Conservation (phyloP, 495 filamentous ascomycete species). For the Aspergillus indologenus region DNA sequence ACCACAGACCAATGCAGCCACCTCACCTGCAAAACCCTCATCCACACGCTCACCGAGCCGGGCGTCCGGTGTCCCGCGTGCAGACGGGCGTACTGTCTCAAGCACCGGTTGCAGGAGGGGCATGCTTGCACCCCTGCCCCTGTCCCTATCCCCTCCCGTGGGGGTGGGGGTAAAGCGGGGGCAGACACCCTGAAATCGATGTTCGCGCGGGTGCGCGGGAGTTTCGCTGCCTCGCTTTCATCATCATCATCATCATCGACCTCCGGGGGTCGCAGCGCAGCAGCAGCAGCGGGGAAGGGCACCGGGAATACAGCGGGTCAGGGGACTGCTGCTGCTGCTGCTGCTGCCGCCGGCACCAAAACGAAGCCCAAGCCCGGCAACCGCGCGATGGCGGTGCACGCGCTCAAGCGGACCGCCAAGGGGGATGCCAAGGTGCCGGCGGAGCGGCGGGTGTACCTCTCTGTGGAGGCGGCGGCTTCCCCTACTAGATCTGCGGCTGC, state of each 20-base stretch:
- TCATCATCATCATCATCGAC: no score
- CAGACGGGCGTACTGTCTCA: slow-evolving; percentile 84
- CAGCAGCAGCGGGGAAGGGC: no score
- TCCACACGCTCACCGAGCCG: slow-evolving; percentile 75
- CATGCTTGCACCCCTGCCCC: slow-evolving; percentile 77
- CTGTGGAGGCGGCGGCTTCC: slow-evolving; percentile 73
- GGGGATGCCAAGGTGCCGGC: slow-evolving; percentile 75
- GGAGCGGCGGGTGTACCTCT: slow-evolving; percentile 80
- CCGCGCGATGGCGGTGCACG: slow-evolving; percentile 61
- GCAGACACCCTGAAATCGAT: slow-evolving; percentile 56
- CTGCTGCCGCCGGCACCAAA: background rate
- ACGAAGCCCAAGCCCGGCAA: background rate
- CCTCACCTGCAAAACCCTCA: slow-evolving; percentile 73
- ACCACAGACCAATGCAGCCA: slow-evolving; percentile 72
- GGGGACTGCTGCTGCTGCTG: slow-evolving; percentile 21
- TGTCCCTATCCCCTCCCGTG: no score
- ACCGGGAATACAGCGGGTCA: slow-evolving; percentile 40
- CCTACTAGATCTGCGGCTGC: no score
- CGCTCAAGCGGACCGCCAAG: slow-evolving; percentile 80
- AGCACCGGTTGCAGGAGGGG: slow-evolving; percentile 82
- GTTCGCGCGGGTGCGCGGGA: slow-evolving; percentile 53
- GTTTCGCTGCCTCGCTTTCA: background rate
- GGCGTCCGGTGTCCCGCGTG: slow-evolving; percentile 80
- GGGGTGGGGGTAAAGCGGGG: slow-evolving; percentile 9
- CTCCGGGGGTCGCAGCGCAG: no score